Base-by-base conservation (phyloP, 1,139 yeast species). In the Sugiyamaella neomexicana region DNA sequence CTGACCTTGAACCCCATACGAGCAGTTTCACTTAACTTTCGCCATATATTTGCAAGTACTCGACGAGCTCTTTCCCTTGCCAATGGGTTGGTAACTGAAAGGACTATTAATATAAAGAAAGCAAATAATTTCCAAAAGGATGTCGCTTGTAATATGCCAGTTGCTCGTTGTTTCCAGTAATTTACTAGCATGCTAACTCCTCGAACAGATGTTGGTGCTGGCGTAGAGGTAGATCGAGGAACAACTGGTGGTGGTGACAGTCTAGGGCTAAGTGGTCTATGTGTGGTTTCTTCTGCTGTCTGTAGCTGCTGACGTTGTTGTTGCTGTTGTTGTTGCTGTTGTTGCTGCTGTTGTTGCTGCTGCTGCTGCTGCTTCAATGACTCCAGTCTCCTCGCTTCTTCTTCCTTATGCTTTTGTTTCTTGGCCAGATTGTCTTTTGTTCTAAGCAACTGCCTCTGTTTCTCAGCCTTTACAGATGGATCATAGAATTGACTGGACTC, bases 1-100 rank as follows among this genome's bases (percentile, higher is more conserved):
- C 65, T 61, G 20, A 63, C 66, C 48, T 62, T 63, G 29, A 63
- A 53, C 9, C 65, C 66, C 66, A 63, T 63, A 32, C 60, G 53
- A 12, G 58, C 46, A 1, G 66, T 62, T 27, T 59, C 55, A 13
- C 55, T 34, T 9, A 62, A 46, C 51, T 59, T 62, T 8, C 56
- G 44, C 61, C 63, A 59, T n/a, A 62, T 16, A 8, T 37, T 40
- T 9, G 36, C 37, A 7, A 61, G 12, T 5, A 54, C 36, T 20
- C 58, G 46, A 15, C 47, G 48, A 8, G 58, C 32, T 13, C 63
- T 52, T 12, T 42, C 43, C 17, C 65, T 53, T 5, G 59, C 52
- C 1, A 44, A 34, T 10, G 61, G 58, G 38, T 57, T 53, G 2
- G 65, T 52, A 5, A 57, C 54, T 4, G 65, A 53, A 31, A 62